A percentile compares a stretch with the other conserved stretches of the same genome.
These are phyloP conservation scores for Fusarium gaditjirri DNA, from an alignment of 2,329 filamentous ascomycete genomes.

Conservation along the genomic window DNA sequence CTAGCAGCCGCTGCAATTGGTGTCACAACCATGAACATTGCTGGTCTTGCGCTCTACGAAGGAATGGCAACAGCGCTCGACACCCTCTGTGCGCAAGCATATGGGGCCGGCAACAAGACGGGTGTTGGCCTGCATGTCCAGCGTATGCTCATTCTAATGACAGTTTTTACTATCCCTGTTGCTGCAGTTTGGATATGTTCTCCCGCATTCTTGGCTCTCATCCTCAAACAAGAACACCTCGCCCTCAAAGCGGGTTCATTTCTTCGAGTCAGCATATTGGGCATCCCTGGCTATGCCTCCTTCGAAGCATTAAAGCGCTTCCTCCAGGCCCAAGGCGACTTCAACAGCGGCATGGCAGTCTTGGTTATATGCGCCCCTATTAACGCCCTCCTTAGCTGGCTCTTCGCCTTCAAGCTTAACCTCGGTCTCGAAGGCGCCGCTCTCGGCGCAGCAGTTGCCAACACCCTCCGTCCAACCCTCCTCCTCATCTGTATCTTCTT, in stretches of 20 bases:
- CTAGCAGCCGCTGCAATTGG: slow-evolving; percentile 63
- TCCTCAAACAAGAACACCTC: slow-evolving; percentile 59
- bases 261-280: slow-evolving; percentile 59
- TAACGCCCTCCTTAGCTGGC: slow-evolving; percentile 61
- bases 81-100: slow-evolving; percentile 41
- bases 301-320: slow-evolving; percentile 67
- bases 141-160: slow-evolving; percentile 62
- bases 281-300: slow-evolving; percentile 62
- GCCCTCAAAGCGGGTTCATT: slow-evolving; percentile 62
- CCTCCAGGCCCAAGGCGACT: slow-evolving; percentile 65
- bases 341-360: slow-evolving; percentile 59
- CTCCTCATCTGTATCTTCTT: slow-evolving; percentile 59
- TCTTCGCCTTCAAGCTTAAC: slow-evolving; percentile 55
- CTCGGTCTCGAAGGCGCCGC: slow-evolving; percentile 64
- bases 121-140: slow-evolving; percentile 64
- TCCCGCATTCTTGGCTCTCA: slow-evolving; percentile 55
- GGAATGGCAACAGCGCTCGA: slow-evolving; percentile 45
- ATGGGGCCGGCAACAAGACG: slow-evolving; percentile 53
- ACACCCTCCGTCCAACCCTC: slow-evolving; percentile 59
- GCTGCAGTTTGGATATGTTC: slow-evolving; percentile 61
- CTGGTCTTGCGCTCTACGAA: slow-evolving; percentile 57
- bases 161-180: slow-evolving; percentile 59
- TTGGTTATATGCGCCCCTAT: slow-evolving; percentile 59
- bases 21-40: slow-evolving; percentile 64
- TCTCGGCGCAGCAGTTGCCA: slow-evolving; percentile 59